Evolutionary conservation across 2,329 filamentous ascomycete species (phyloP).

Genomic region (Aspergillus ochraceus): DNA sequence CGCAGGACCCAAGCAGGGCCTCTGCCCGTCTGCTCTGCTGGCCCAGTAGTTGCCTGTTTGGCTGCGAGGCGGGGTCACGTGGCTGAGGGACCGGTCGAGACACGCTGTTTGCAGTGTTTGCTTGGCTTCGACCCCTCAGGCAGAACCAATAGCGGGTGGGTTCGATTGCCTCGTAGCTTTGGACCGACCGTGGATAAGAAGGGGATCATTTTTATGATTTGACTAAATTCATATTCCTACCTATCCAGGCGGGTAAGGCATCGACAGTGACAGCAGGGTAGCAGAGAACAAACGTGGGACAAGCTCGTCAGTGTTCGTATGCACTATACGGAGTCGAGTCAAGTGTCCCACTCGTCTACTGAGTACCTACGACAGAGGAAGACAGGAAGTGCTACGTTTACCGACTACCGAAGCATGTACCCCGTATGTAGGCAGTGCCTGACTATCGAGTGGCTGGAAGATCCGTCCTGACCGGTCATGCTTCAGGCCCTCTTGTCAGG

Average conservation of each 20-base stretch:
- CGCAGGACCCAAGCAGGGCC: too few species aligned
- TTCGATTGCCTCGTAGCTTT: not conserved
- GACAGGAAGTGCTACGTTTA: too few species aligned
- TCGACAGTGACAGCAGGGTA: too few species aligned
- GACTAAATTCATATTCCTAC: too few species aligned
- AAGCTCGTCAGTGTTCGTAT: too few species aligned
- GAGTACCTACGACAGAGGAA: too few species aligned
- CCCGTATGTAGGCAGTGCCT: conserved; percentile 1
- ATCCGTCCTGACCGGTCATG: not conserved
- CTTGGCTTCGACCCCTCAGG: not conserved
- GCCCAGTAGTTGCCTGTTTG: conserved; percentile 4
- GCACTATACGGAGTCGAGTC: too few species aligned
- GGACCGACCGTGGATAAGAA: too few species aligned
- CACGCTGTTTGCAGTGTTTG: conserved; percentile 13
- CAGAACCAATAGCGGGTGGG: conserved; percentile 5
- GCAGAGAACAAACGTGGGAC: too few species aligned
- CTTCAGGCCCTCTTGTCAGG: not conserved
- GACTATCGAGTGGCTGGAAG: conserved; percentile 3
- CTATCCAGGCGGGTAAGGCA: too few species aligned
- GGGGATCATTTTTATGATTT: too few species aligned
- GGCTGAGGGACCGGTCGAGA: conserved; percentile 1
- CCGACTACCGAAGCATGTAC: not conserved
- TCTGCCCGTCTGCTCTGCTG: not conserved
- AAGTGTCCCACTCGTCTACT: too few species aligned
- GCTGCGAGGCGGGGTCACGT: conserved; percentile 16